These are phyloP conservation scores for Phaeosphaeriaceae sp. DNA, from an alignment of 2,329 filamentous ascomycete genomes.

Conservation along the genomic window DNA sequence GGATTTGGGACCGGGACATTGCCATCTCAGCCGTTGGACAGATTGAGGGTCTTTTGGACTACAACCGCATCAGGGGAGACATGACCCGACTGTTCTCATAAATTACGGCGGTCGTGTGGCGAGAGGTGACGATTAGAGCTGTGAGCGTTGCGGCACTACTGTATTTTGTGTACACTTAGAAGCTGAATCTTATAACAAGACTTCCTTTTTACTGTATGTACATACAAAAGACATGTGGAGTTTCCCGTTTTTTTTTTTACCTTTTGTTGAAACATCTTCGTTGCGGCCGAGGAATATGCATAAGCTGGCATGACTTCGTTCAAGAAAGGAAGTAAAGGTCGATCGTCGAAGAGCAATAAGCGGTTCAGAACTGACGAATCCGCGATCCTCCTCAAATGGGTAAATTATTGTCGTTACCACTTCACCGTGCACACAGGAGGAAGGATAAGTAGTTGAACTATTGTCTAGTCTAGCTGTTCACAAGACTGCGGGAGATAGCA, in stretches of 20 bases:
- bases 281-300: not conserved
- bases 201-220: constrained; percentile 21
- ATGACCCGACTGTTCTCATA: constrained; percentile 77
- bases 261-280: not conserved
- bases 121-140: constrained; percentile 6
- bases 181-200: constrained; percentile 40
- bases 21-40: constrained; percentile 91
- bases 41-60: constrained; percentile 84
- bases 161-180: constrained; percentile 46
- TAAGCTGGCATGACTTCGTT: not conserved
- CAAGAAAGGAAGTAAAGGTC: no score
- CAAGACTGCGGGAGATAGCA: no score
- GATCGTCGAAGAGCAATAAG: no score
- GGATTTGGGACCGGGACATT: constrained; percentile 97
- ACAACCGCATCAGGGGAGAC: constrained; percentile 79
- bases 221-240: constrained; percentile 4
- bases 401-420: no score
- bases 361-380: no score
- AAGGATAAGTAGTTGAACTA: no score
- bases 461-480: no score
- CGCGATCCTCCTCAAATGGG: no score
- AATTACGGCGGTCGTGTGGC: constrained; percentile 2
- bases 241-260: not conserved
- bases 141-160: constrained; percentile 29
- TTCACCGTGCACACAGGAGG: no score